Conservation (phyloP, 1,284 basidiomycete genomes). For the Ustilago crameri region DNA sequence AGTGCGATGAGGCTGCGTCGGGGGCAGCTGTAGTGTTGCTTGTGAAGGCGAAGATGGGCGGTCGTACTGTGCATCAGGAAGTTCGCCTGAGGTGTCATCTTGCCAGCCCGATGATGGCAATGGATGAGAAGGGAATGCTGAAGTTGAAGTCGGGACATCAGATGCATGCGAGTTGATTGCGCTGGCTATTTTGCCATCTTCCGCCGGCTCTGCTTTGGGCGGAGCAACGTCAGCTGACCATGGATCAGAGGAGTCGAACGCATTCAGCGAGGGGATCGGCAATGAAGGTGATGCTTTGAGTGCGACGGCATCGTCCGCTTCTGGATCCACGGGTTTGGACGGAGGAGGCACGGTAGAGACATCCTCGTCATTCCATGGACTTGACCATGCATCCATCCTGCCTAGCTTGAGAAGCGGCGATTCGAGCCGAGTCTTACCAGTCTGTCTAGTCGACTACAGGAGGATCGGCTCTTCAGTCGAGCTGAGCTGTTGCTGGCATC, state of each 20-base stretch:
- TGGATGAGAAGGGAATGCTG: not conserved
- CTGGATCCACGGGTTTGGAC: not conserved
- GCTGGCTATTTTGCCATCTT: too few relatives aligned
- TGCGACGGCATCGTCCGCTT: not conserved
- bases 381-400: constrained; percentile 49
- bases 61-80: not conserved
- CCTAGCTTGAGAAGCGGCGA: not conserved
- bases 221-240: constrained; percentile 20
- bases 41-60: not conserved
- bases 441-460: not conserved
- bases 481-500: not conserved
- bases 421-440: too few relatives aligned
- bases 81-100: not conserved
- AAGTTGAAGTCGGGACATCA: not conserved
- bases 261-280: constrained; percentile 17
- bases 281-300: not conserved
- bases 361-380: constrained; percentile 40
- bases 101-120: not conserved
- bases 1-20: not conserved
- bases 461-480: not conserved
- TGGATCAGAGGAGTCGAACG: constrained; percentile 38
- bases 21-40: not conserved
- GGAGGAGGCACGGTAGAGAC: not conserved
- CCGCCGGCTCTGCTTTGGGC: not conserved
- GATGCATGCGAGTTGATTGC: not conserved